Conservation (phyloP, 2,329 filamentous ascomycete species). For the Spiromastix sp. region DNA sequence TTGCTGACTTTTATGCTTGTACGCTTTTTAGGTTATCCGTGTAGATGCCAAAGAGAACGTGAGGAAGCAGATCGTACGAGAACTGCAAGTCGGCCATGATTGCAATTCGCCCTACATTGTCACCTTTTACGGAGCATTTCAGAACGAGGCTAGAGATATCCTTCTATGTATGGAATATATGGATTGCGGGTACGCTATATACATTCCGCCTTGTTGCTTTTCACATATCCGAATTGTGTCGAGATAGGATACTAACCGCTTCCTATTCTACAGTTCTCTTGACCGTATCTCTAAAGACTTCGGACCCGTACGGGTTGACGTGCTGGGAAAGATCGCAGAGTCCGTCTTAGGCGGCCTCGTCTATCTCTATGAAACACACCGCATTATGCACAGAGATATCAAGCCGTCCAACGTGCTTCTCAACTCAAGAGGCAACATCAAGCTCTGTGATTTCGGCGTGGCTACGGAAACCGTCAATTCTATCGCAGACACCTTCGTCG, state of each 20-base stretch:
- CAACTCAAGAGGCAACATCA: conserved; percentile 89
- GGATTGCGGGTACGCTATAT: conserved; percentile 86
- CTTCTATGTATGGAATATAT: conserved; percentile 99
- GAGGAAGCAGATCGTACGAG: conserved; percentile 90
- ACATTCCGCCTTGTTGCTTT: too few species aligned
- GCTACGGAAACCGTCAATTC: conserved; percentile 96
- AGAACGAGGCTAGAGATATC: conserved; percentile 93
- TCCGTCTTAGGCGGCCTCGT: conserved; percentile 86
- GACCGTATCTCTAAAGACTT: conserved; percentile 92
- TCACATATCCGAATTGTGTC: too few species aligned
- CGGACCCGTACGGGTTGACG: conserved; percentile 88
- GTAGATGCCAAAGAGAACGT: conserved; percentile 97
- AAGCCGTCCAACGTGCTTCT: conserved; percentile 97
- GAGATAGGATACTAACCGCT: too few species aligned
- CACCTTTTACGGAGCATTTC: conserved; percentile 92
- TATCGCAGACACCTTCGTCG: conserved; percentile 95
- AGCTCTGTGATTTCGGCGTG: conserved; percentile 98
- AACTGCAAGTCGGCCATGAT: conserved; percentile 96
- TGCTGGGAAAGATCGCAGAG: conserved; percentile 94
- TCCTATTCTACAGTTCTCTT: conserved; percentile 54
- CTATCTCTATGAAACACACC: conserved; percentile 89
- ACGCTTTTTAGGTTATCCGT: conserved; percentile 66
- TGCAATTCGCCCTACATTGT: conserved; percentile 97
- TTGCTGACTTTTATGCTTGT: conserved; percentile 1
- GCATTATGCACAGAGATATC: conserved; percentile 98